Evolutionary conservation across 257 asterid species (phyloP).

Genomic region (Solanum chmielewskii): DNA sequence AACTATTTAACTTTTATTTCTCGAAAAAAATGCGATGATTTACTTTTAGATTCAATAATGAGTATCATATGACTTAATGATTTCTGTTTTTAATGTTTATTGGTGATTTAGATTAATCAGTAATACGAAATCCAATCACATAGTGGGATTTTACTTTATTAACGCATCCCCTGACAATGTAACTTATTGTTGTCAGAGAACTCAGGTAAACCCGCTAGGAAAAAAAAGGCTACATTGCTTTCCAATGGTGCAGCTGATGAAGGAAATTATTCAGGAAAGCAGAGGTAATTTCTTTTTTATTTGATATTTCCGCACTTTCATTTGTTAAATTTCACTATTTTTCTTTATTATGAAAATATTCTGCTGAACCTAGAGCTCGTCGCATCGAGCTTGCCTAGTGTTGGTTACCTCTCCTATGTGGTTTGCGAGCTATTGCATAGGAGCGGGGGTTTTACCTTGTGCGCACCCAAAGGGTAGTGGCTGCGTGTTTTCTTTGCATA

Average conservation of each 20-base stretch:
- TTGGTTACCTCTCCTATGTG: background rate
- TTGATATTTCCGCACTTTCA: background rate
- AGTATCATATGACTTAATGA: background rate
- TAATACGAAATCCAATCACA: background rate
- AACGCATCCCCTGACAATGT: background rate
- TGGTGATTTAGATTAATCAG: background rate
- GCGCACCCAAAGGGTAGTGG: background rate
- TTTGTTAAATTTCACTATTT: background rate
- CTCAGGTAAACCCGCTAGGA: conserved; percentile 20
- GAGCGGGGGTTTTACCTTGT: background rate
- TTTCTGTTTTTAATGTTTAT: background rate
- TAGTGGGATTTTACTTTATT: background rate
- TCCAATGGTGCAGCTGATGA: conserved; percentile 23
- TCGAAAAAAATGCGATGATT: background rate
- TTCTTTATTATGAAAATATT: background rate
- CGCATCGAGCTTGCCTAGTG: background rate
- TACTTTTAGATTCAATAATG: background rate
- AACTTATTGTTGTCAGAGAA: background rate
- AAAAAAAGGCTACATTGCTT: conserved; percentile 12
- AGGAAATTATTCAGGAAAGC: conserved; percentile 49
- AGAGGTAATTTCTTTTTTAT: conserved; percentile 38
- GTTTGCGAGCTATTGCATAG: background rate
- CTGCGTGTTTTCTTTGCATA: too few relatives aligned
- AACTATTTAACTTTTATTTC: background rate
- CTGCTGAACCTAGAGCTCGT: background rate